phyloP scores from a whole-genome alignment of 2,329 filamentous ascomycete species.

The Alternaria longipes region DNA sequence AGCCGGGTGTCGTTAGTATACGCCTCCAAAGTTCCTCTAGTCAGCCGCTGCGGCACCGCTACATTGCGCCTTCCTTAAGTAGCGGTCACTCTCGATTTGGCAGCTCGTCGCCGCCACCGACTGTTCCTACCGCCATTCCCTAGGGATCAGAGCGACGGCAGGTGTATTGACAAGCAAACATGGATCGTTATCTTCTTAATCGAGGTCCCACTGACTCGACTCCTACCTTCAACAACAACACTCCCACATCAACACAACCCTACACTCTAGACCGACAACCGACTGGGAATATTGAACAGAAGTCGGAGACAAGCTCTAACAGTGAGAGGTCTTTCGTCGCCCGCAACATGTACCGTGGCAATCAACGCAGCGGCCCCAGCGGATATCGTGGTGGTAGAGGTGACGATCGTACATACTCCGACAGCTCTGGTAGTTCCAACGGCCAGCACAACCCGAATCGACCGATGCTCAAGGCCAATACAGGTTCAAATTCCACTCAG shows the following conservation, averaged over 20 bases:
- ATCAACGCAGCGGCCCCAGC: constrained; percentile 15
- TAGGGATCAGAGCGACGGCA: background rate
- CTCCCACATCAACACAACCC: background rate
- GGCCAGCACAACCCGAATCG: constrained; percentile 9
- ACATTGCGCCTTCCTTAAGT: constrained; percentile 7
- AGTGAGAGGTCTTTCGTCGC: background rate
- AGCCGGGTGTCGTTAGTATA: background rate
- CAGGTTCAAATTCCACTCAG: background rate
- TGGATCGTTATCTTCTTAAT: background rate
- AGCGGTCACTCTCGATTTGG: constrained; percentile 16
- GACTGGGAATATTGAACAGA: constrained; percentile 2
- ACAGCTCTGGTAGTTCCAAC: constrained; percentile 27
- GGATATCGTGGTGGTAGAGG: constrained; percentile 18
- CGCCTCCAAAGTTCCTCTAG: background rate
- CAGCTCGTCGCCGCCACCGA: background rate
- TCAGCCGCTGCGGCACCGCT: constrained; percentile 10
- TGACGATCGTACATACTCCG: constrained; percentile 17
- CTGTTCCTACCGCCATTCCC: background rate
- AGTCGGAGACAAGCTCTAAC: constrained; percentile 13
- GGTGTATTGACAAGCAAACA: constrained; percentile 18
- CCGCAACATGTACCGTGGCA: constrained; percentile 22
- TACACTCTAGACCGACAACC: background rate
- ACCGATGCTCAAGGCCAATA: constrained; percentile 8
- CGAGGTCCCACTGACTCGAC: constrained; percentile 9
- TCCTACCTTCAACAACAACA: background rate